Base-by-base conservation (phyloP, 768 basidiomycete genomes). In the Russula ochroleuca region DNA sequence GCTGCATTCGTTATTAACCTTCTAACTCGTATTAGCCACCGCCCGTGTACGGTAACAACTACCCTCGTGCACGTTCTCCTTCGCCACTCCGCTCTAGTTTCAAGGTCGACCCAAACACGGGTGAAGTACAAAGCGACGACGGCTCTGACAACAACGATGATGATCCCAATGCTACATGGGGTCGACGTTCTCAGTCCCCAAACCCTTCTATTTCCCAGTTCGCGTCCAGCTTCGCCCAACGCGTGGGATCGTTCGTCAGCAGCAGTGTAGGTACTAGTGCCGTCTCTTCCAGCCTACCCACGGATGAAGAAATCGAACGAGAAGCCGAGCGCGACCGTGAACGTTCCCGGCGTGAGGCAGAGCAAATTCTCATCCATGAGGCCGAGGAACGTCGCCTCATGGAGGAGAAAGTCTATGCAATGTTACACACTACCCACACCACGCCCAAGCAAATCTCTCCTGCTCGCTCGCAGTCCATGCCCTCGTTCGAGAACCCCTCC, bases 301-400 rank as follows among this genome's bases (percentile, higher is more conserved):
- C 86, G 2, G 89, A 92, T 70, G 88, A 86, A 0, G 88, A 94
- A 71, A 74, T 94, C 10, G 91, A 92, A 74, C 89, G 88, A 2
- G 87, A 92, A 65, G 90, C 89, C 10, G 82, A 87, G 63, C 77
- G 84, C 31, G 90, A 92, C 72, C 83, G 91, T 49, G 91, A 92
- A 68, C 76, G 79, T 48, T 88, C 86, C 67, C 77, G 92, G 62
- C 78, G 84, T 43, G 90, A 92, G 71, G 91, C 91, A 1, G 91
- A 93, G 72, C 80, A 78, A 1, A 93, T 93, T 66, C 75, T 93
- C 33, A 85, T 80, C 0, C 79, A 74, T 58, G 92, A 93, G 73
- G 85, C 88, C 0, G 81, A 85, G 57, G 86, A 90, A 66, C 77
- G 88, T 21, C 81, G 80, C 64, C 74, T 79, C 28, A 78, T 90